Evolutionary conservation across 441 rosid genomes (phyloP).

Genomic region (Brassica balearica): DNA sequence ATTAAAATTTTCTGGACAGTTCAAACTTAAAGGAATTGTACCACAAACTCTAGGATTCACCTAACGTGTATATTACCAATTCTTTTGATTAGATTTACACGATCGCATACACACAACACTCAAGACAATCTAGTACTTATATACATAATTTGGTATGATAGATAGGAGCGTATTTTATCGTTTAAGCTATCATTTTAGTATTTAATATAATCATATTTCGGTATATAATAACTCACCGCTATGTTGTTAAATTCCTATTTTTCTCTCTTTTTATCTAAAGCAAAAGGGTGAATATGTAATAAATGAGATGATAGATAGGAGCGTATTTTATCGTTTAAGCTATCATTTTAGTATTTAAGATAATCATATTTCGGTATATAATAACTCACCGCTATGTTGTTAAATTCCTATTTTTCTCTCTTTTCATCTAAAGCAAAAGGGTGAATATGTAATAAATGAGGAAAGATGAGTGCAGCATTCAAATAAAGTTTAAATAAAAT

Average conservation of each 20-base stretch:
- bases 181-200: neutral
- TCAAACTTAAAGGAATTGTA: constrained; percentile 38
- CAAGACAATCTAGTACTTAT: constrained; percentile 11
- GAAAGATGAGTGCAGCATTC: constrained; percentile 38
- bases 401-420: constrained; percentile 22
- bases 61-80: constrained; percentile 41
- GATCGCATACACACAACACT: constrained; percentile 24
- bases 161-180: constrained; percentile 31
- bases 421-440: constrained; percentile 41
- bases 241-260: constrained; percentile 22
- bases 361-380: neutral
- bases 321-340: constrained; percentile 18
- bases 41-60: constrained; percentile 48
- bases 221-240: neutral
- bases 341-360: neutral
- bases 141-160: constrained; percentile 38
- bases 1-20: constrained; percentile 22
- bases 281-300: constrained; percentile 34
- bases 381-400: constrained; percentile 10
- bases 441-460: constrained; percentile 26
- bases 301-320: constrained; percentile 37
- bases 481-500: constrained; percentile 40
- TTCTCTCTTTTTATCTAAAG: constrained; percentile 36
- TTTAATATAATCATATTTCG: neutral
- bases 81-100: constrained; percentile 26